Evolutionary conservation across 2,329 filamentous ascomycete genomes (phyloP).

Genomic region (Blumeriella jaapii): DNA sequence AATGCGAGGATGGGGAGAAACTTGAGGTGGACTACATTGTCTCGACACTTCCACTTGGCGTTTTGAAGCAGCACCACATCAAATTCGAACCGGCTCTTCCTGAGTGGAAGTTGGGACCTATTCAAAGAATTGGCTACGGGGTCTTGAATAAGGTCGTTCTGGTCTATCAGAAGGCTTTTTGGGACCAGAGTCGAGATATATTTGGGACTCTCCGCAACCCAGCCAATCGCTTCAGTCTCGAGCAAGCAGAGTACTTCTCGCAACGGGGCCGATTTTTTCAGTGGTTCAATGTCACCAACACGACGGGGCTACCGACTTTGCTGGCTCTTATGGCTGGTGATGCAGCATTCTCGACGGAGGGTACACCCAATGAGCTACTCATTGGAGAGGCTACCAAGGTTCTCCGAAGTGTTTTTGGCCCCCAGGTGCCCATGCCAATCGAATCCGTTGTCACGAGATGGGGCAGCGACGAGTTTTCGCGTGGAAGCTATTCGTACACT

Average conservation of each 20-base stretch:
- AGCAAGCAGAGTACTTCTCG: slow-evolving; percentile 66
- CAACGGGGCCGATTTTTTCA: slow-evolving; percentile 89
- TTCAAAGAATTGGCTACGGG: slow-evolving; percentile 80
- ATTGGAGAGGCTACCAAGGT: slow-evolving; percentile 71
- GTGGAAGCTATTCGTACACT: slow-evolving; percentile 91
- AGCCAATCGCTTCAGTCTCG: slow-evolving; percentile 54
- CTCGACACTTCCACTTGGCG: slow-evolving; percentile 79
- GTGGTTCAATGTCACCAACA: slow-evolving; percentile 93
- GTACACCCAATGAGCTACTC: slow-evolving; percentile 61
- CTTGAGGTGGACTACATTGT: slow-evolving; percentile 87
- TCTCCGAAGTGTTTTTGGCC: slow-evolving; percentile 63
- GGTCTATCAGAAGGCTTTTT: slow-evolving; percentile 81
- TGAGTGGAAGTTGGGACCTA: slow-evolving; percentile 69
- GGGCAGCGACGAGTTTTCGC: slow-evolving; percentile 82
- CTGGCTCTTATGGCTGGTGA: slow-evolving; percentile 94
- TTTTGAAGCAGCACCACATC: slow-evolving; percentile 73
- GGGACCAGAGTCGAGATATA: slow-evolving; percentile 82
- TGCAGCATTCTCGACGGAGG: slow-evolving; percentile 80
- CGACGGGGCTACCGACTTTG: slow-evolving; percentile 75
- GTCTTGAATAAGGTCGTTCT: slow-evolving; percentile 91
- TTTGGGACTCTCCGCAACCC: slow-evolving; percentile 82
- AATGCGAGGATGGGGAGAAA: slow-evolving; percentile 65
- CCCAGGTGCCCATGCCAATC: slow-evolving; percentile 60
- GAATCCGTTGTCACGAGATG: slow-evolving; percentile 89
- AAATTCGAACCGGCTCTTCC: slow-evolving; percentile 88